A percentile compares a stretch with the other conserved stretches of the same genome.
Conservation (phyloP, 352 stramenopile genomes). For the Globisporangium barbulae region DNA sequence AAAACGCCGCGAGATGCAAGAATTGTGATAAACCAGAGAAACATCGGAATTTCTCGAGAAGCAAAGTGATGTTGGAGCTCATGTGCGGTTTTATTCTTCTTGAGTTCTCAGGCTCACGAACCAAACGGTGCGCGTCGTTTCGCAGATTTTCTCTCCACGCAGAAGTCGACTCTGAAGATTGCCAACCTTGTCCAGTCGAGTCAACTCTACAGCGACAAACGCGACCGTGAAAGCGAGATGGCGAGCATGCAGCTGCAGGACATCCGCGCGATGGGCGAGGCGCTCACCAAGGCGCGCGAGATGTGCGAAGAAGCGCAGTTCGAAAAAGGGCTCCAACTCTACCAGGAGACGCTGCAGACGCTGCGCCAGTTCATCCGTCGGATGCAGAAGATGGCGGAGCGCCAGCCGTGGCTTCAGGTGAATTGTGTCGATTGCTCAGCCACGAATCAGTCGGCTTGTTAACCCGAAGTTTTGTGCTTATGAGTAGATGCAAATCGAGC, state of each 20-base stretch:
- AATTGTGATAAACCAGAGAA: slow-evolving; percentile 5
- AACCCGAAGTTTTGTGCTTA: not conserved
- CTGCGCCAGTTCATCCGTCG: slow-evolving; percentile 61
- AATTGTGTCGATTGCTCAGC: not conserved
- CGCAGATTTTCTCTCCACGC: not conserved
- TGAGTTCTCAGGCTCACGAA: not conserved
- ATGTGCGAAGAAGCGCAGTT: slow-evolving; percentile 65
- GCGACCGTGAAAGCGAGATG: slow-evolving; percentile 16
- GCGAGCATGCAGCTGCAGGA: slow-evolving; percentile 51
- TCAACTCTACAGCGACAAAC: not conserved
- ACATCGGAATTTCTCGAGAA: slow-evolving; percentile 11
- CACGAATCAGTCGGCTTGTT: not conserved
- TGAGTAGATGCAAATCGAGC: slow-evolving; percentile 71
- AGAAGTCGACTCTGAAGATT: not conserved
- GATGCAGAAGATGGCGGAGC: slow-evolving; percentile 70
- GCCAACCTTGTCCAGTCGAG: not conserved
- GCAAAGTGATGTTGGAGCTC: not conserved
- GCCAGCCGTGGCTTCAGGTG: slow-evolving; percentile 80
- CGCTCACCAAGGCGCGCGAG: slow-evolving; percentile 51
- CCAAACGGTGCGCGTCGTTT: not conserved
- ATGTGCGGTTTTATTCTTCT: not conserved
- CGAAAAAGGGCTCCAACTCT: slow-evolving; percentile 57
- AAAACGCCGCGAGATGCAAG: not conserved
- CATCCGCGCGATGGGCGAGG: slow-evolving; percentile 69
- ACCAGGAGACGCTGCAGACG: slow-evolving; percentile 49